Percentiles rank a stretch among this genome's conserved stretches.
These are phyloP conservation scores for Amphicarpaea edgeworthii DNA, from an alignment of 306 rosid species.

Conservation along the genomic window DNA sequence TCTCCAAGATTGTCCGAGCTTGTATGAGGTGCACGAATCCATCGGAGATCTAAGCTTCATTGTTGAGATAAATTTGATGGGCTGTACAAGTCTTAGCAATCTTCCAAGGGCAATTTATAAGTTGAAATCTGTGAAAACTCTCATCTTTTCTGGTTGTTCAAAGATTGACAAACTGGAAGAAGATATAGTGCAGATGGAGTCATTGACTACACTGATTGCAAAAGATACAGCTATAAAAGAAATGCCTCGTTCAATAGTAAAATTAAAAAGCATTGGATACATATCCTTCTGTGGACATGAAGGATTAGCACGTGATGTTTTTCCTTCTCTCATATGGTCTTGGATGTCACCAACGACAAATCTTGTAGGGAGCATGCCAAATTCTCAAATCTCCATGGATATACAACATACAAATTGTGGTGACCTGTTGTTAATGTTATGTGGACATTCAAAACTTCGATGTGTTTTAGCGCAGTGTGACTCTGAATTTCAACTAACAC, in stretches of 20 bases:
- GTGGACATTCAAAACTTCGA: conserved; percentile 20
- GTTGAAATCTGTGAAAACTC: conserved; percentile 46
- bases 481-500: background rate
- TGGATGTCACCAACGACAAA: conserved; percentile 36
- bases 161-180: background rate
- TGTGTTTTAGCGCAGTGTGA: background rate
- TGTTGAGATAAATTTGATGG: background rate
- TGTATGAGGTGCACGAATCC: background rate
- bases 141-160: conserved; percentile 52
- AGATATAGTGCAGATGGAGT: conserved; percentile 53
- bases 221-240: conserved; percentile 44
- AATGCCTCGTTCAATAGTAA: conserved; percentile 35
- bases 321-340: conserved; percentile 48
- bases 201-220: conserved; percentile 50
- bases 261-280: conserved; percentile 28
- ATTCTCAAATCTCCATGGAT: conserved; percentile 6
- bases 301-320: conserved; percentile 39
- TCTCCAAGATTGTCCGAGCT: background rate
- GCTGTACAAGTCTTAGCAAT: background rate
- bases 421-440: background rate
- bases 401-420: background rate
- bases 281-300: conserved; percentile 47
- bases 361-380: background rate
- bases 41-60: background rate
- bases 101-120: background rate